A percentile compares a stretch with the other conserved stretches of the same genome.
Evolutionary conservation across 163 green algal genomes (phyloP).

Genomic region (Prototheca wickerhamii): DNA sequence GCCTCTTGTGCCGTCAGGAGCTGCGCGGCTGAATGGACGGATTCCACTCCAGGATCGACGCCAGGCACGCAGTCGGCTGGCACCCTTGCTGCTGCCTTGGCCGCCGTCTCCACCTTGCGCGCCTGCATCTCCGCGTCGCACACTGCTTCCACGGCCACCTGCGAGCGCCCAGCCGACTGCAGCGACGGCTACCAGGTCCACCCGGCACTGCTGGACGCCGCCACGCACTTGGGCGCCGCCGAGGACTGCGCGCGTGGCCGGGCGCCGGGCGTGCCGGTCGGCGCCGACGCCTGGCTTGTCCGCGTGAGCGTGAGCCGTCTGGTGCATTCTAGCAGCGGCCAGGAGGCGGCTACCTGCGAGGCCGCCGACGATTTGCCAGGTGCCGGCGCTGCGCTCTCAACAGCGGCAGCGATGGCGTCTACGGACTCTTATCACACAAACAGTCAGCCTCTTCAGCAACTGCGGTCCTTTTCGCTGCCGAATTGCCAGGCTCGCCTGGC

Average conservation of each 20-base stretch:
- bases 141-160: background rate
- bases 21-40: too few species aligned
- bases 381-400: too few species aligned
- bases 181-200: conserved; percentile 10
- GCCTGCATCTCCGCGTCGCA: background rate
- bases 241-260: conserved; percentile 2
- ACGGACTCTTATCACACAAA: background rate
- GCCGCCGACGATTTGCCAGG: too few species aligned
- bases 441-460: too few species aligned
- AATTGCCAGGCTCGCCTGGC: too few species aligned
- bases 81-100: background rate
- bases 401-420: background rate
- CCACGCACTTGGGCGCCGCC: conserved; percentile 29
- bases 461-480: too few species aligned
- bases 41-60: too few species aligned
- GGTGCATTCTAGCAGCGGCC: background rate
- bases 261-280: conserved; percentile 7
- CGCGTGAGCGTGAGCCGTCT: conserved; percentile 12
- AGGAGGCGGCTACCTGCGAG: background rate
- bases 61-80: background rate
- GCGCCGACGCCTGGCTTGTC: conserved; percentile 44
- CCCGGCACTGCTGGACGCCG: conserved; percentile 19
- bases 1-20: too few species aligned
- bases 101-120: too few species aligned
- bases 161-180: background rate